These are phyloP conservation scores for Solanum ossicruentum DNA, from an alignment of 257 asterid genomes.

Conservation along the genomic window DNA sequence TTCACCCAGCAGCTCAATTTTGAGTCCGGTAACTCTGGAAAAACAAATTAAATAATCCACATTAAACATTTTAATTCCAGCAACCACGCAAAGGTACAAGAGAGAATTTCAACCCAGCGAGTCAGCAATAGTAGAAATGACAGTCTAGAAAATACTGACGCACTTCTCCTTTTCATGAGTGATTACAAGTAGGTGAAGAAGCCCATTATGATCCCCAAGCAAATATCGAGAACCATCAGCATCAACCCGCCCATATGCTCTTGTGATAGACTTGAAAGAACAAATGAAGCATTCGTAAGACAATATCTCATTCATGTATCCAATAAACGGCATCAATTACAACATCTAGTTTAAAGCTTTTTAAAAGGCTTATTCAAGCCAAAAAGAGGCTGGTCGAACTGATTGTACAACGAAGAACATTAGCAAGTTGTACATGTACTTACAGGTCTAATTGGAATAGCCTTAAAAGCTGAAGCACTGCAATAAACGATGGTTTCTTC, in stretches of 20 bases:
- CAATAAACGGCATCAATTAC: not conserved
- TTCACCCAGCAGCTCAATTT: conserved; percentile 82
- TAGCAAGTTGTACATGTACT: conserved; percentile 12
- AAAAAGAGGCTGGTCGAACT: conserved; percentile 1
- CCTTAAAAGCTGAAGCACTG: conserved; percentile 77
- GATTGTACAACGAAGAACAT: not conserved
- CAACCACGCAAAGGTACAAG: not conserved
- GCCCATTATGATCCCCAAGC: conserved; percentile 83
- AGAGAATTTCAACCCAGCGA: not conserved
- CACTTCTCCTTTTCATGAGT: conserved; percentile 89
- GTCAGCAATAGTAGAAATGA: not conserved
- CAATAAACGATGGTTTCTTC: conserved; percentile 90
- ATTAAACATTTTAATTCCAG: not conserved
- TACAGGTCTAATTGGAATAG: conserved; percentile 84
- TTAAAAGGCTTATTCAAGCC: not conserved
- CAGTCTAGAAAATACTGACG: conserved; percentile 11
- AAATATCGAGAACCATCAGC: conserved; percentile 87
- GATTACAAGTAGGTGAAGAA: conserved; percentile 73
- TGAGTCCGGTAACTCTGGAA: conserved; percentile 75
- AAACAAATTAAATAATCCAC: not conserved
- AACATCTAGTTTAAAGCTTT: not conserved
- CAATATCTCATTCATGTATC: not conserved
- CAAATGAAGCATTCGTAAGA: conserved; percentile 6
- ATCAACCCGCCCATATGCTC: conserved; percentile 88
- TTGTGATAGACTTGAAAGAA: conserved; percentile 51